Conservation (phyloP, 192 early-diverging fungal genomes). For the Umbelopsis vinacea region DNA sequence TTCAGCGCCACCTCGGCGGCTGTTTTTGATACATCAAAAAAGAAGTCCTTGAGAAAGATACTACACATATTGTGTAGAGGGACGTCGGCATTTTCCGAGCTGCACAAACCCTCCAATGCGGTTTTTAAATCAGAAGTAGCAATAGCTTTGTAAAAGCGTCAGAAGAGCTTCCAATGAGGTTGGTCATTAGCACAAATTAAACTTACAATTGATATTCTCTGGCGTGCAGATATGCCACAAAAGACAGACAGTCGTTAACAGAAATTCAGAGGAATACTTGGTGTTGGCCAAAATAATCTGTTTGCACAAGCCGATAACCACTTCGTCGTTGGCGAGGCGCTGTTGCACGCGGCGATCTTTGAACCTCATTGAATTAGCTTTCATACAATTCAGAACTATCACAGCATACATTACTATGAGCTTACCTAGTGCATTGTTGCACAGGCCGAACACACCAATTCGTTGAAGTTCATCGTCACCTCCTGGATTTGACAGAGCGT, state of each 20-base stretch:
- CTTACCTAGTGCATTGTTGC: constrained; percentile 1
- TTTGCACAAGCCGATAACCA: neutral
- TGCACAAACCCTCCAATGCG: neutral
- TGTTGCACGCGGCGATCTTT: neutral
- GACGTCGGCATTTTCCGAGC: neutral
- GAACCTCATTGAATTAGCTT: neutral
- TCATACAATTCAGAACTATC: neutral
- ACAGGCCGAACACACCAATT: neutral
- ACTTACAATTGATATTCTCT: neutral
- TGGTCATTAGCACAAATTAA: neutral
- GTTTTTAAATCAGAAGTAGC: neutral
- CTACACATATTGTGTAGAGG: neutral
- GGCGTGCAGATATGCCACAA: constrained; percentile 14
- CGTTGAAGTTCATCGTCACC: neutral
- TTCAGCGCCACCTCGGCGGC: neutral
- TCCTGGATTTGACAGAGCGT: neutral
- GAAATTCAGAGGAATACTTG: neutral
- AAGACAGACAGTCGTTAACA: neutral
- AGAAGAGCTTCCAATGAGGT: neutral
- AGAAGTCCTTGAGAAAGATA: constrained; percentile 5
- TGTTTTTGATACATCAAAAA: neutral
- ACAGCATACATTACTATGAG: neutral
- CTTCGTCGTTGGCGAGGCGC: neutral
- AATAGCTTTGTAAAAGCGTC: neutral
- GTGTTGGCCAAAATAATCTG: neutral